Evolutionary conservation across 441 rosid genomes (phyloP), one percentile per base, ranked within the genome.

Genomic region (Euphorbia schlechtendalii): DNA sequence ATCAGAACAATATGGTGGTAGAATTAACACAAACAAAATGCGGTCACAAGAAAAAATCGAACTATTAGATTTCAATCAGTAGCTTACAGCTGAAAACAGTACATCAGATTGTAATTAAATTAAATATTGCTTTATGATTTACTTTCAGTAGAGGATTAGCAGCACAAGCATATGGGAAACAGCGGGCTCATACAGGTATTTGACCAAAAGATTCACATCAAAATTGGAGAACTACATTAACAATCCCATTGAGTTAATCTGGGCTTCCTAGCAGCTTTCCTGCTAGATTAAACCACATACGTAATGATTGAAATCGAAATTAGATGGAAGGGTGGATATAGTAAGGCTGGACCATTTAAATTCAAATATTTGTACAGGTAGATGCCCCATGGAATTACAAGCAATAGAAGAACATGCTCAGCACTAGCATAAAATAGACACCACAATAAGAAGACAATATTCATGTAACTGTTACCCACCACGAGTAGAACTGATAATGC

Each of bases 401-500:
- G 5, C 7, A 13, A 63, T 41, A 65, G 46, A 8, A 28, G 56
- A 60, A 59, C 14, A 58, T 17, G 2, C 25, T 25, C 51, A 36
- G 21, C 65, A 67, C 27, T 21, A 12, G 62, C 27, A 8, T 20
- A 27, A 30, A 12, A 30, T 24, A 43, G 45, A 14, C 8, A 3
- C 18, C 49, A 25, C 45, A 59, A n/a, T 59, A 56, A 5, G 24
- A 34, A 18, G 22, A 49, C 7, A 30, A 34, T n/a, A n/a, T n/a
- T n/a, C n/a, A n/a, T n/a, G n/a, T n/a, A n/a, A n/a, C n/a, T n/a
- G n/a, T n/a, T n/a, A 66, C 78, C 62, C 78, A 89, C 99, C 99
- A 93, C 24, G 96, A 88, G 75, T 93, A 93, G 77, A 93, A 93
- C 77, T 93, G 97, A 77, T 90, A 93, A 74, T 93, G 99, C 78